Percentiles rank a stretch among this genome's conserved stretches.
These are phyloP conservation scores for Candida suzukii DNA, from an alignment of 805 yeast species.

Conservation along the genomic window DNA sequence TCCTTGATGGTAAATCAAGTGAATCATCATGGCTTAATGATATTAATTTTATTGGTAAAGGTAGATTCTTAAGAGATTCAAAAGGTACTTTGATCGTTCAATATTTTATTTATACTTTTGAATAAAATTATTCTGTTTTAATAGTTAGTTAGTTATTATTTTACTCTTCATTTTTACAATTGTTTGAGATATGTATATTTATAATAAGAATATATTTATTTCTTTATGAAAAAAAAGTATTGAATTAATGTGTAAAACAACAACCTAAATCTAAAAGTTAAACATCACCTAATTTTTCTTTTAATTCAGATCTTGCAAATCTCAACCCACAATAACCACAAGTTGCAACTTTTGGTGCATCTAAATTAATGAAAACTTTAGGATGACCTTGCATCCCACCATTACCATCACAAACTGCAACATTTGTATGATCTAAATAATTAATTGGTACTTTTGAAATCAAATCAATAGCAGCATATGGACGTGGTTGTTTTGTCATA, in stretches of 20 bases:
- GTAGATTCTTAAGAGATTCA: slow-evolving; percentile 46
- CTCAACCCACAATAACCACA: slow-evolving; percentile 81
- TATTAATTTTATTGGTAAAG: slow-evolving; percentile 49
- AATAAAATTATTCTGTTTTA: not conserved
- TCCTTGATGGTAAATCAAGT: slow-evolving; percentile 33
- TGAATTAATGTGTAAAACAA: too few relatives aligned
- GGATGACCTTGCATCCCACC: slow-evolving; percentile 79
- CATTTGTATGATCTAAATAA: slow-evolving; percentile 45
- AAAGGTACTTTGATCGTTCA: slow-evolving; percentile 44
- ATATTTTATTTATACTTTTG: slow-evolving; percentile 40
- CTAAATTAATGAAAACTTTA: slow-evolving; percentile 72
- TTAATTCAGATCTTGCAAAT: slow-evolving; percentile 49
- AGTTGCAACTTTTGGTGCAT: slow-evolving; percentile 60
- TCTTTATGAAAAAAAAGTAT: too few relatives aligned
- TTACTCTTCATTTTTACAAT: not conserved
- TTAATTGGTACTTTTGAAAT: slow-evolving; percentile 68
- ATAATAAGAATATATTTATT: too few relatives aligned
- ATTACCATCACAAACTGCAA: slow-evolving; percentile 83
- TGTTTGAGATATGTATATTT: too few relatives aligned
- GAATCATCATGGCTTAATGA: slow-evolving; percentile 44
- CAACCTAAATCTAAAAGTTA: not conserved
- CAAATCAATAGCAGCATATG: slow-evolving; percentile 79
- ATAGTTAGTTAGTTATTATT: not conserved
- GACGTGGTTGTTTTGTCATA: slow-evolving; percentile 62
- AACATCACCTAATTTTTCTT: slow-evolving; percentile 15